These are phyloP conservation scores for Andrographis paniculata DNA, from an alignment of 305 asterid genomes.

Conservation along the genomic window DNA sequence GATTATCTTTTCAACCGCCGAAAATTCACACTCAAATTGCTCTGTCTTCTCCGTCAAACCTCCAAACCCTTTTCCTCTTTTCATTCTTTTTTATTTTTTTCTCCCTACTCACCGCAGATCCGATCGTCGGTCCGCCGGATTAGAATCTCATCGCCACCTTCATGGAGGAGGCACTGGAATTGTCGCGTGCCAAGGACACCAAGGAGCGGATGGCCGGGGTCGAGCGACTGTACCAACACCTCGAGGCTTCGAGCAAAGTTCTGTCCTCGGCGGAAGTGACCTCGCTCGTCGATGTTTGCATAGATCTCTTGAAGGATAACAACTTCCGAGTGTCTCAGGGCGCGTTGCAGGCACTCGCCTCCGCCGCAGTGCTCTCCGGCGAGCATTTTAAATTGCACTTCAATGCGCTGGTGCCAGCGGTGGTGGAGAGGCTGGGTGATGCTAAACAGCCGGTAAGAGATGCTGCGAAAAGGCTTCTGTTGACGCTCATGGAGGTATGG, in stretches of 20 bases:
- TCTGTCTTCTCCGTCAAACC: slow-evolving; percentile 25
- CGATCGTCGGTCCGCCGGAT: slow-evolving; percentile 37
- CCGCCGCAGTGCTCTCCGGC: slow-evolving; percentile 93
- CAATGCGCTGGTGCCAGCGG: slow-evolving; percentile 90
- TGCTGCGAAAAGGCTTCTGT: slow-evolving; percentile 76
- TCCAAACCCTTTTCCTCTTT: slow-evolving; percentile 16
- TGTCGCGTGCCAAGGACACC: slow-evolving; percentile 95
- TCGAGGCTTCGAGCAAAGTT: slow-evolving; percentile 78
- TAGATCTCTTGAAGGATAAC: slow-evolving; percentile 94
- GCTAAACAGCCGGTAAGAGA: slow-evolving; percentile 94
- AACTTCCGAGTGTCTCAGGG: slow-evolving; percentile 94
- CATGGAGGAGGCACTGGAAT: slow-evolving; percentile 95
- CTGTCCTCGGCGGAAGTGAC: slow-evolving; percentile 70
- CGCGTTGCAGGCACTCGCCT: slow-evolving; percentile 80
- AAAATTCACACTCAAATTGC: slow-evolving; percentile 15
- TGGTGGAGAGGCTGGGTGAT: slow-evolving; percentile 86
- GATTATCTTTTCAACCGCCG: slow-evolving; percentile 10
- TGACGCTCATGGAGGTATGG: slow-evolving; percentile 91
- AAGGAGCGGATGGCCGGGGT: slow-evolving; percentile 99
- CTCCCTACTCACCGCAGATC: slow-evolving; percentile 32
- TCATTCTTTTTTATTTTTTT: neutral
- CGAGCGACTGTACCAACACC: slow-evolving; percentile 85
- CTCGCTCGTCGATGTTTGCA: slow-evolving; percentile 74
- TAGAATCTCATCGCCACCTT: slow-evolving; percentile 24
- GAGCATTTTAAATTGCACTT: slow-evolving; percentile 93